Percentiles rank a stretch among this genome's conserved stretches.
Conservation (phyloP, 495 filamentous ascomycete species). For the Penicillium steckii region DNA sequence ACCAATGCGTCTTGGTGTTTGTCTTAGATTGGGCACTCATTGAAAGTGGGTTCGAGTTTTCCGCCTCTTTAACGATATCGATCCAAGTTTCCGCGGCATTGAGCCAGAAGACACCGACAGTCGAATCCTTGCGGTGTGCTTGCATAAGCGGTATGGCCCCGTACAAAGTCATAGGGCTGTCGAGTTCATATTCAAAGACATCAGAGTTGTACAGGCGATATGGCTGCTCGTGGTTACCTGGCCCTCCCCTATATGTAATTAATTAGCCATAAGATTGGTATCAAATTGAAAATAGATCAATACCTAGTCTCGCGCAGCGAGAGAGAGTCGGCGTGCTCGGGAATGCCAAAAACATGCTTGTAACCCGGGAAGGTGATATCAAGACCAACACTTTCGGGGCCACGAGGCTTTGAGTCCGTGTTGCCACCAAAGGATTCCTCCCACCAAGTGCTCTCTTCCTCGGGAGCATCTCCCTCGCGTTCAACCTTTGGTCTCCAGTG, state of each 20-base stretch:
- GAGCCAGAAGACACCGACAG: slow-evolving; percentile 97
- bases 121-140: slow-evolving; percentile 88
- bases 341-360: slow-evolving; percentile 90
- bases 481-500: slow-evolving; percentile 94
- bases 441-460: slow-evolving; percentile 92
- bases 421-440: slow-evolving; percentile 93
- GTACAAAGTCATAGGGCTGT: slow-evolving; percentile 98
- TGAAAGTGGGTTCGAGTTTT: slow-evolving; percentile 70
- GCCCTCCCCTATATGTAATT: slow-evolving; percentile 59
- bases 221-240: slow-evolving; percentile 83
- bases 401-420: slow-evolving; percentile 87
- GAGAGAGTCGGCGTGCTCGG: slow-evolving; percentile 85
- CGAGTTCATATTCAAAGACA: slow-evolving; percentile 95
- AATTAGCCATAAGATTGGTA: slow-evolving; percentile 18
- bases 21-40: slow-evolving; percentile 67
- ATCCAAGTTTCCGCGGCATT: slow-evolving; percentile 98
- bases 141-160: slow-evolving; percentile 96
- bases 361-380: slow-evolving; percentile 93
- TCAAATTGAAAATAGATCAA: not conserved
- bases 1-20: slow-evolving; percentile 91
- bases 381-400: slow-evolving; percentile 84
- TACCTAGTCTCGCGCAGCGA: slow-evolving; percentile 84
- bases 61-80: slow-evolving; percentile 83
- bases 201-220: slow-evolving; percentile 95
- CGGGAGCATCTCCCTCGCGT: slow-evolving; percentile 47